These are phyloP conservation scores for Trametes meyenii DNA, from an alignment of 768 basidiomycete genomes.

Conservation along the genomic window DNA sequence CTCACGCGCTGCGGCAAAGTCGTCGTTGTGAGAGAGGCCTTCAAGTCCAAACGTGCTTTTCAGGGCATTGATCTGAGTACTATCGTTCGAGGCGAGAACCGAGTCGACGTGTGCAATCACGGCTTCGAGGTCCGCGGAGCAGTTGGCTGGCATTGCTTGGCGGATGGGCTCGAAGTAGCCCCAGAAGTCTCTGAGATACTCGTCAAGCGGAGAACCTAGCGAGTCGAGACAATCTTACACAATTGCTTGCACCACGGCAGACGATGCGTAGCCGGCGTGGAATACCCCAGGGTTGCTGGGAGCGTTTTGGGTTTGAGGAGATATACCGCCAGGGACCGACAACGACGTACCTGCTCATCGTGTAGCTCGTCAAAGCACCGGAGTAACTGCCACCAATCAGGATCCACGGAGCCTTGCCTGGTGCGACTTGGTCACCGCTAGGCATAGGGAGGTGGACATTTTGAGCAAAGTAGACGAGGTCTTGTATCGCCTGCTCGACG, in stretches of 20 bases:
- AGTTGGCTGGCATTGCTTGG: slow-evolving; percentile 65
- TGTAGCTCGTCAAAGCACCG: slow-evolving; percentile 53
- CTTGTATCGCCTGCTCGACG: slow-evolving; percentile 71
- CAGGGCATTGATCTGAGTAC: slow-evolving; percentile 48
- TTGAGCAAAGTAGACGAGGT: slow-evolving; percentile 66
- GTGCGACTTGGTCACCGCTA: slow-evolving; percentile 57
- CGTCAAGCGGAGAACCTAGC: neutral
- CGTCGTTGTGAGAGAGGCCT: slow-evolving; percentile 57
- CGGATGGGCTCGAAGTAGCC: slow-evolving; percentile 71
- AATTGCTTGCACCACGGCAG: slow-evolving; percentile 62
- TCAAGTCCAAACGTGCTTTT: slow-evolving; percentile 61
- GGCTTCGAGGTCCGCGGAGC: slow-evolving; percentile 65
- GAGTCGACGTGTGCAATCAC: slow-evolving; percentile 61
- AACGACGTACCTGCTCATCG: slow-evolving; percentile 59
- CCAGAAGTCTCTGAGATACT: slow-evolving; percentile 50
- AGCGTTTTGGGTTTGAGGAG: neutral
- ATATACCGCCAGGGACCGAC: neutral
- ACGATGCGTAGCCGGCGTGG: slow-evolving; percentile 62
- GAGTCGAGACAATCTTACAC: slow-evolving; percentile 15
- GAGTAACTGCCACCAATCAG: slow-evolving; percentile 43
- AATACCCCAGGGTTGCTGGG: slow-evolving; percentile 57
- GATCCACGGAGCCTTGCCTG: slow-evolving; percentile 46
- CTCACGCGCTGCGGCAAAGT: slow-evolving; percentile 58
- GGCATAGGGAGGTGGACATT: slow-evolving; percentile 69
- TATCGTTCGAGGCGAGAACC: slow-evolving; percentile 48